Evolutionary conservation across 2,329 filamentous ascomycete species (phyloP).

Genomic region (Penicillium psychrosexuale): DNA sequence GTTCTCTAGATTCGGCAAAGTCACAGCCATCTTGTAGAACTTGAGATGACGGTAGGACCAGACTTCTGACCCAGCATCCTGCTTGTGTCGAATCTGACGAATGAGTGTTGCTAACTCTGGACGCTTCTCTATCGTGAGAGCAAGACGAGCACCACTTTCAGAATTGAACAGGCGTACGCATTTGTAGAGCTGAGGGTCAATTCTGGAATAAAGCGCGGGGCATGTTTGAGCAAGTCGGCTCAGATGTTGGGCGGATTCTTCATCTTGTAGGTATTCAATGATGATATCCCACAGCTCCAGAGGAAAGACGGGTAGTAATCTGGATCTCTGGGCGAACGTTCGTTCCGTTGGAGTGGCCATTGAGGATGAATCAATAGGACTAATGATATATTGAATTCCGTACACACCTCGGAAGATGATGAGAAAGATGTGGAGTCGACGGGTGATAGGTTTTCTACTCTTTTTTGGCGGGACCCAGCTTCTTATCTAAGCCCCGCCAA

Average conservation of each 20-base stretch:
- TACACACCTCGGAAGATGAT: not conserved
- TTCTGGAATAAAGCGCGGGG: not conserved
- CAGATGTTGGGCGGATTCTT: constrained; percentile 1
- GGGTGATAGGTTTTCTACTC: not conserved
- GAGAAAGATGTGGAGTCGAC: not conserved
- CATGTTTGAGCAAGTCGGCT: constrained; percentile 3
- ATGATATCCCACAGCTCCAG: constrained; percentile 9
- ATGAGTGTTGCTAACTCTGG: constrained; percentile 2
- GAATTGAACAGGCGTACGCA: not conserved
- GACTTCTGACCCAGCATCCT: not conserved
- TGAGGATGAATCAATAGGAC: not conserved
- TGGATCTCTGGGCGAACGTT: not conserved
- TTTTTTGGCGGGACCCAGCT: not conserved
- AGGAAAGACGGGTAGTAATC: not conserved
- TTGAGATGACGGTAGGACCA: not conserved
- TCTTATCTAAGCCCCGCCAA: constrained; percentile 5
- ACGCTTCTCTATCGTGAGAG: constrained; percentile 1
- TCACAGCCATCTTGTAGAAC: not conserved
- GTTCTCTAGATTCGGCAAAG: not conserved
- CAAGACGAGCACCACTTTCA: constrained; percentile 6
- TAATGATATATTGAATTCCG: not conserved
- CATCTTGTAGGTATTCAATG: constrained; percentile 1
- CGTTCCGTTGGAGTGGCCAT: not conserved
- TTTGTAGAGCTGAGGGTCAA: constrained; percentile 1
- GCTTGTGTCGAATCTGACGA: constrained; percentile 3